Conservation (phyloP, 2,329 filamentous ascomycete species). For the Colletotrichum limetticola region DNA sequence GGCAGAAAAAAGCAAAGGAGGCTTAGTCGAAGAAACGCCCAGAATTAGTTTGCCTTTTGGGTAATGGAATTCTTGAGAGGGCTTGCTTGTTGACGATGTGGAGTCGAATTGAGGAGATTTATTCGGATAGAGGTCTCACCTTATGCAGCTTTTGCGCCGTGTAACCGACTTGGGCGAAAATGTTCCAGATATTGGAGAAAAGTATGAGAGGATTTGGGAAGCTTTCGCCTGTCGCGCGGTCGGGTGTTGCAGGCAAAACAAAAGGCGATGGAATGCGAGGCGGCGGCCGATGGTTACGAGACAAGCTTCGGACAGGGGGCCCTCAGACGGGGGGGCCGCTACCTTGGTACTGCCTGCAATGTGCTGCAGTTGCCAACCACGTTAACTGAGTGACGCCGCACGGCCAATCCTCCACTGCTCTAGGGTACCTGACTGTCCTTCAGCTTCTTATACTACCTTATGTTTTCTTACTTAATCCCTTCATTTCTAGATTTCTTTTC, state of each 20-base stretch:
- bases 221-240: conserved; percentile 24
- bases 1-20: conserved; percentile 24
- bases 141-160: conserved; percentile 14
- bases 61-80: background rate
- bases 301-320: conserved; percentile 31
- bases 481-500: background rate
- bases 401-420: background rate
- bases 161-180: conserved; percentile 4
- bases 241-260: conserved; percentile 28
- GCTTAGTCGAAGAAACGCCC: conserved; percentile 6
- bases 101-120: conserved; percentile 9
- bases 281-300: conserved; percentile 32
- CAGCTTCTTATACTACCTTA: background rate
- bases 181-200: conserved; percentile 19
- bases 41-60: background rate
- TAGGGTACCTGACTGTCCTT: background rate
- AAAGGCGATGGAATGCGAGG: conserved; percentile 28
- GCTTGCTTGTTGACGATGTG: conserved; percentile 1
- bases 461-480: too few species aligned
- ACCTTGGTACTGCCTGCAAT: background rate
- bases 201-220: background rate
- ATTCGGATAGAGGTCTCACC: conserved; percentile 17
- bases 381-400: background rate
- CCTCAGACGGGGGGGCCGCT: background rate
- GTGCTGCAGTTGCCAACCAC: background rate